Conservation (phyloP, 169 alveolate species). For the Plasmodium billcollinsi region DNA sequence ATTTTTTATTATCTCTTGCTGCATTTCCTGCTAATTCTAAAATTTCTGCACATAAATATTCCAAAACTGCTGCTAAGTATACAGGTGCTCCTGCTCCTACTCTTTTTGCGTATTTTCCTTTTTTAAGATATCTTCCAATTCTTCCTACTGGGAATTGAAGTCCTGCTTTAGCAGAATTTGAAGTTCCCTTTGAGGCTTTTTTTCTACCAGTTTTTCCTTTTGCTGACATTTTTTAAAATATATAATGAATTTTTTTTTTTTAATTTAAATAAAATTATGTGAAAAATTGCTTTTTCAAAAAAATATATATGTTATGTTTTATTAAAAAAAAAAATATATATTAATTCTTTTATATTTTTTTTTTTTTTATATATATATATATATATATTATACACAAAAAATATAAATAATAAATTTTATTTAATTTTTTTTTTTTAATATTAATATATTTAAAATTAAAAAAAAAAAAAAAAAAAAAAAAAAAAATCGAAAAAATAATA, state of each 20-base stretch:
- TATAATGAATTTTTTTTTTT: neutral
- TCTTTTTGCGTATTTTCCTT: slow-evolving; percentile 98
- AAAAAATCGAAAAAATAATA: no score
- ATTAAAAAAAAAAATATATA: no score
- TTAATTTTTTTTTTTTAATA: no score
- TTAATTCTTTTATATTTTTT: no score
- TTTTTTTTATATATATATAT: no score
- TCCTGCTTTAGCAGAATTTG: slow-evolving; percentile 99
- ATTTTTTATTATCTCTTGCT: slow-evolving; percentile 97
- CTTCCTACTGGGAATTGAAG: slow-evolving; percentile 99
- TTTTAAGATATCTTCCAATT: slow-evolving; percentile 97
- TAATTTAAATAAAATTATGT: neutral
- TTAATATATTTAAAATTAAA: no score
- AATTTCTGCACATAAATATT: slow-evolving; percentile 98
- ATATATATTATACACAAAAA: no score
- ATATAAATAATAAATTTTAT: no score
- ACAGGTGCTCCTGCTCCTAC: slow-evolving; percentile 99
- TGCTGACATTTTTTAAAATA: slow-evolving; percentile 79
- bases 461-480: no score
- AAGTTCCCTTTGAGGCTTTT: slow-evolving; percentile 89
- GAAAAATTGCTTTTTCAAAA: slow-evolving; percentile 8
- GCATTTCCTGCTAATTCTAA: slow-evolving; percentile 99
- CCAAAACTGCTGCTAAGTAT: slow-evolving; percentile 98
- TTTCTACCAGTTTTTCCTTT: slow-evolving; percentile 91
- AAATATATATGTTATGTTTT: neutral